phyloP scores from a whole-genome alignment of 2,329 filamentous ascomycete species.

The Sclerotinia trifoliorum region DNA sequence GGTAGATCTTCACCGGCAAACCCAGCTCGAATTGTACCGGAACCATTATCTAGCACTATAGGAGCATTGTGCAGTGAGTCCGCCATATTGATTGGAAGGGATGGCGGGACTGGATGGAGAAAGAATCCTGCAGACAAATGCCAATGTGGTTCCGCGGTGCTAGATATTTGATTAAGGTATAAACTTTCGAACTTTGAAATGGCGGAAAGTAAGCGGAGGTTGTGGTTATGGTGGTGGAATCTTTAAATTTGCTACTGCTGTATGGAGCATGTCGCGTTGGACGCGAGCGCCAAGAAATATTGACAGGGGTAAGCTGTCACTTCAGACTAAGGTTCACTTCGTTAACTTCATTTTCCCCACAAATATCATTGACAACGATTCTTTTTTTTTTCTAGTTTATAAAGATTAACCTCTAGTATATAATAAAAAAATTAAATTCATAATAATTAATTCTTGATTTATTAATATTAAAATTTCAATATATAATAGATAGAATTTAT shows the following conservation, averaged over 20 bases:
- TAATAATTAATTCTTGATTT: too few species aligned
- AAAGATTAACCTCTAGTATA: too few species aligned
- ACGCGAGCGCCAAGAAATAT: conserved; percentile 24
- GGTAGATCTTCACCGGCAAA: conserved; percentile 95
- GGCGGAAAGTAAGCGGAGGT: background rate
- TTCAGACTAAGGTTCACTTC: conserved; percentile 11
- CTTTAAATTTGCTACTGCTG: background rate
- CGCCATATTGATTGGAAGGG: conserved; percentile 47
- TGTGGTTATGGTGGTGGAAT: conserved; percentile 17
- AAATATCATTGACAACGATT: too few species aligned
- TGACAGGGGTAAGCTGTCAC: conserved; percentile 19
- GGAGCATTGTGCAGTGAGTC: conserved; percentile 90
- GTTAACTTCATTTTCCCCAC: too few species aligned
- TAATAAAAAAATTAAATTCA: too few species aligned
- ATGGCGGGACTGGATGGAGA: background rate
- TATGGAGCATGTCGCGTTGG: conserved; percentile 4
- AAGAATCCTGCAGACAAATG: background rate
- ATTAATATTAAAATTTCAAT: too few species aligned
- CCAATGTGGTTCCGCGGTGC: background rate
- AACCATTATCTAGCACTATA: conserved; percentile 98
- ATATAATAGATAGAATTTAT: too few species aligned
- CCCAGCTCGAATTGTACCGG: conserved; percentile 92
- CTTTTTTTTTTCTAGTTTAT: too few species aligned
- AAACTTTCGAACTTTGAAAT: background rate
- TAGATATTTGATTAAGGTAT: background rate